phyloP scores from a whole-genome alignment of 805 yeast species.

The Candida namnaoensis region DNA sequence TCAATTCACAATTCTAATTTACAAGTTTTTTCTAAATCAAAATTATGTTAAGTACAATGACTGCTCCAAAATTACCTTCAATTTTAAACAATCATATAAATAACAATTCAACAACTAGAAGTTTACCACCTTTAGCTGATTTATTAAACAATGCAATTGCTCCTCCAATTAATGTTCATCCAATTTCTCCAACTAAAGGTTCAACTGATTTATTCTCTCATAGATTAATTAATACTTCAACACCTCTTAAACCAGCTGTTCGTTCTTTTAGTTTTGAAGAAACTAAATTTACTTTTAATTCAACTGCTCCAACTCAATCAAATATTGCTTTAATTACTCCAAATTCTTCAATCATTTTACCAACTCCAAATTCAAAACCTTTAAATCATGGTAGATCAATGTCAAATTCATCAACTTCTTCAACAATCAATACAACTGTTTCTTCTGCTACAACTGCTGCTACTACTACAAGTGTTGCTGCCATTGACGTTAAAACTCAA shows the following conservation, averaged over 20 bases:
- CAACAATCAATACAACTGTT: constrained; percentile 1
- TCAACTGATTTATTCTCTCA: constrained; percentile 2
- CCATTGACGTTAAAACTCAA: no score
- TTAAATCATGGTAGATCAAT: background rate
- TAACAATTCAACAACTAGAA: background rate
- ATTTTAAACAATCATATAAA: background rate
- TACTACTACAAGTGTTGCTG: background rate
- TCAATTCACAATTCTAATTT: no score
- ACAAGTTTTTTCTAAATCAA: no score
- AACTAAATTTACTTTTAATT: background rate
- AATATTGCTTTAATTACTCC: constrained; percentile 3
- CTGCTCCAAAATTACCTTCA: constrained; percentile 9
- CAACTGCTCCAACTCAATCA: background rate
- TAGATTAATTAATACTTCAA: constrained; percentile 3
- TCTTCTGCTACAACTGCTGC: constrained; percentile 1
- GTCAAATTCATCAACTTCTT: no score
- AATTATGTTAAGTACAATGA: background rate
- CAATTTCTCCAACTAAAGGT: constrained; percentile 8
- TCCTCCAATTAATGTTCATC: background rate
- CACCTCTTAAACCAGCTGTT: constrained; percentile 17
- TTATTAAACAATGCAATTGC: constrained; percentile 2
- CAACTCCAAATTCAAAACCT: background rate
- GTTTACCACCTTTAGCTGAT: constrained; percentile 12
- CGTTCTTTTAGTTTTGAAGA: constrained; percentile 13
- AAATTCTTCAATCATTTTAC: background rate